Evolutionary conservation across 2,329 filamentous ascomycete species (phyloP).

Genomic region (Arthroderma sp.): DNA sequence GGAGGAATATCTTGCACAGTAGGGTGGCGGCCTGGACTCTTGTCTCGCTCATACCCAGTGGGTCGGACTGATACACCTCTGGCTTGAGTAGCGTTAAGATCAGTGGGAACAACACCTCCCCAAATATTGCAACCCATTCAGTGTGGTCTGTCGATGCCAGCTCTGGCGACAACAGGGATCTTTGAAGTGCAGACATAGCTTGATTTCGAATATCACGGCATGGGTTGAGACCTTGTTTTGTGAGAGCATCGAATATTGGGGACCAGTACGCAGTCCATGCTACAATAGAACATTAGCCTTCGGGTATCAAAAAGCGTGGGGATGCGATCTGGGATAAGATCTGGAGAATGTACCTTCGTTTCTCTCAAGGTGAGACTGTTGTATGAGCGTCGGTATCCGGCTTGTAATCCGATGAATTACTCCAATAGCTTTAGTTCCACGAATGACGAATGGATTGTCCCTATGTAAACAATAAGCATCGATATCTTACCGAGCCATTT

Average conservation of each 20-base stretch:
- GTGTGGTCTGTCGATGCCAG: slow-evolving; percentile 72
- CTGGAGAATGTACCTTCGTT: slow-evolving; percentile 52
- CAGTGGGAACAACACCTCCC: slow-evolving; percentile 83
- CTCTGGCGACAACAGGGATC: slow-evolving; percentile 71
- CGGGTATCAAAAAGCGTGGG: neutral
- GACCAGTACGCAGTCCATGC: slow-evolving; percentile 98
- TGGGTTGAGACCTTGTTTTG: slow-evolving; percentile 82
- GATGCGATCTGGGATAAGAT: neutral
- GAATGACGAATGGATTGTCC: slow-evolving; percentile 59
- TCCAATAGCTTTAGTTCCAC: slow-evolving; percentile 68
- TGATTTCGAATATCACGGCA: slow-evolving; percentile 86
- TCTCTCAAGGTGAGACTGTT: slow-evolving; percentile 82
- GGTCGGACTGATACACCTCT: slow-evolving; percentile 84
- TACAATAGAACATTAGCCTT: slow-evolving; percentile 27
- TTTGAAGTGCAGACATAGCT: slow-evolving; percentile 74
- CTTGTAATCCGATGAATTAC: slow-evolving; percentile 72
- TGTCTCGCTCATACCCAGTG: slow-evolving; percentile 88
- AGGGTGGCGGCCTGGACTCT: slow-evolving; percentile 82
- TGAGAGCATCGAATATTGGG: slow-evolving; percentile 80
- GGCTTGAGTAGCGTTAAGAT: slow-evolving; percentile 81
- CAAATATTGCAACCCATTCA: slow-evolving; percentile 92
- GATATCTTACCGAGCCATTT: neutral
- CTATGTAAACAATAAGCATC: slow-evolving; percentile 25
- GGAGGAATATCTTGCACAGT: slow-evolving; percentile 88
- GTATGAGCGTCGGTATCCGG: slow-evolving; percentile 74